Evolutionary conservation across 129 eudicot genomes (phyloP).

Genomic region (Flaveria brownii): DNA sequence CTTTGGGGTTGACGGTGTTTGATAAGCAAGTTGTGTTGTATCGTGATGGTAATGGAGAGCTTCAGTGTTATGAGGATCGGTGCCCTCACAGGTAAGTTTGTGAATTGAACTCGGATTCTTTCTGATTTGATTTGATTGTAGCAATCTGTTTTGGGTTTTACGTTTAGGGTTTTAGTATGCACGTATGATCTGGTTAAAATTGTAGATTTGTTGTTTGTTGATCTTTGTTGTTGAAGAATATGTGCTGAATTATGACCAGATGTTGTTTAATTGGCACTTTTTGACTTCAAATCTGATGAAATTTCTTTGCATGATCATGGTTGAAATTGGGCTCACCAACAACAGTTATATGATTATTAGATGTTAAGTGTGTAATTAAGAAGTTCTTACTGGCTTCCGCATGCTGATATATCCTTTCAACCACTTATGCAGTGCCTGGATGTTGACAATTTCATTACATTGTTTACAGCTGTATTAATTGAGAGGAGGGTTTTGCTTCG

Average conservation of each 20-base stretch:
- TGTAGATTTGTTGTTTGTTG: not conserved
- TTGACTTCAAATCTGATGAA: too few relatives aligned
- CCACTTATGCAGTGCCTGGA: too few relatives aligned
- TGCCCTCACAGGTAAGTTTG: conserved; percentile 82
- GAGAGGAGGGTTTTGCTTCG: too few relatives aligned
- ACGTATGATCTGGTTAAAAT: not conserved
- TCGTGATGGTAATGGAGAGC: conserved; percentile 57
- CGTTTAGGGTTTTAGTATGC: not conserved
- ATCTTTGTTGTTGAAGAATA: not conserved
- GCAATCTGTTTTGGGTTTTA: too few relatives aligned
- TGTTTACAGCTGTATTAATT: too few relatives aligned
- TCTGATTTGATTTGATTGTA: not conserved
- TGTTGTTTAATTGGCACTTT: not conserved
- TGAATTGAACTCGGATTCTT: not conserved
- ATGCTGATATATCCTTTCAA: too few relatives aligned
- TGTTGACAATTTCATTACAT: too few relatives aligned
- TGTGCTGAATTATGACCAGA: not conserved
- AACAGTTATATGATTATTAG: not conserved
- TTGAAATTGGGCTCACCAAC: not conserved
- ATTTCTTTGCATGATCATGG: not conserved
- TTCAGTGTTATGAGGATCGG: conserved; percentile 79
- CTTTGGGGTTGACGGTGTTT: conserved; percentile 86
- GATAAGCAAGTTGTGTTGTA: conserved; percentile 84
- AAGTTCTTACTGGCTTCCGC: not conserved
- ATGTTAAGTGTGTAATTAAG: not conserved